A percentile compares a stretch with the other conserved stretches of the same genome.
Evolutionary conservation across 2,329 filamentous ascomycete species (phyloP).

Genomic region (Diplodia scrobiculata): DNA sequence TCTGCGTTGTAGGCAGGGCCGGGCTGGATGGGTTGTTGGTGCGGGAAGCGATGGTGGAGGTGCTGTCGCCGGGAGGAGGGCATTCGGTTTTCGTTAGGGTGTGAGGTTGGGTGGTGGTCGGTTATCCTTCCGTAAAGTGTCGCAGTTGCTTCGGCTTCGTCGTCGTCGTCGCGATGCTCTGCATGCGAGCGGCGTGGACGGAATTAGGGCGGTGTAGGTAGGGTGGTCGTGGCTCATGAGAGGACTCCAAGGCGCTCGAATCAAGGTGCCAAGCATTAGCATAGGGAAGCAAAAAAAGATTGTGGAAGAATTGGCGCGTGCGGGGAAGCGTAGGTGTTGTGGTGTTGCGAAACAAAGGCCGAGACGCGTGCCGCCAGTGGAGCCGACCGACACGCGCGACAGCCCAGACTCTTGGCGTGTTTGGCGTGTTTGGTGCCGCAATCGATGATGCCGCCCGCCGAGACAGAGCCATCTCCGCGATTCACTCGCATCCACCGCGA

Average conservation of each 20-base stretch:
- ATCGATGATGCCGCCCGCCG: not conserved
- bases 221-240: constrained; percentile 21
- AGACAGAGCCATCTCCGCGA: not conserved
- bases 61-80: constrained; percentile 39
- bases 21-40: constrained; percentile 29
- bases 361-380: constrained; percentile 8
- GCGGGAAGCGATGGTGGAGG: constrained; percentile 42
- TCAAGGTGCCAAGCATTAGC: constrained; percentile 15
- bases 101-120: not conserved
- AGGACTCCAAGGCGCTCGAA: constrained; percentile 23
- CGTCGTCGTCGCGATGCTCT: constrained; percentile 37
- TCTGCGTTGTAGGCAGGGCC: constrained; percentile 35
- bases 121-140: not conserved
- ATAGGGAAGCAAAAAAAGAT: constrained; percentile 17
- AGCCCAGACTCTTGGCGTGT: constrained; percentile 15
- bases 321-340: not conserved
- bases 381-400: not conserved
- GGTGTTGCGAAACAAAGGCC: constrained; percentile 13
- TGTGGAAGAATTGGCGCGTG: constrained; percentile 24
- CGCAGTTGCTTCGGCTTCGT: constrained; percentile 35
- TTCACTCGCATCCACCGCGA: not conserved
- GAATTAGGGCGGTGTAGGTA: not conserved
- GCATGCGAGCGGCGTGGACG: constrained; percentile 41
- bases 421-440: not conserved
- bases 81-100: constrained; percentile 44